A percentile compares a stretch with the other conserved stretches of the same genome.
Evolutionary conservation across 1,139 yeast species (phyloP).

Genomic region (Lizanozyma gosingica): DNA sequence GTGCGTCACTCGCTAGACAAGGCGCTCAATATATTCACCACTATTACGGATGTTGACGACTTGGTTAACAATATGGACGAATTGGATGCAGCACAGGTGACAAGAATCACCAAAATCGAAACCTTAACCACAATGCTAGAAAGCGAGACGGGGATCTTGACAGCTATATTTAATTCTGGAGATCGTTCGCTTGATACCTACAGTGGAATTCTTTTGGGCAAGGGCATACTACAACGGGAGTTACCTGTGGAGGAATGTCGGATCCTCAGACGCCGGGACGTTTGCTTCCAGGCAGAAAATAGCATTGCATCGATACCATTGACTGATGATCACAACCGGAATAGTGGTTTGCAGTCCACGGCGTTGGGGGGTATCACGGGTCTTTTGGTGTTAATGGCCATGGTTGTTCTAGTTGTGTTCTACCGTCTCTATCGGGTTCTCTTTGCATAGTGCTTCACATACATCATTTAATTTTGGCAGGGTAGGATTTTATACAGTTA

Average conservation of each 20-base stretch:
- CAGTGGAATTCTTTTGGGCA: slow-evolving; percentile 31
- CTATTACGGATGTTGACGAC: background rate
- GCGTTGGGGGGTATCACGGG: background rate
- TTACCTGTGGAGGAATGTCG: slow-evolving; percentile 24
- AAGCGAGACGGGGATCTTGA: background rate
- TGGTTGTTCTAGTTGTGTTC: background rate
- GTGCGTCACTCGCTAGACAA: background rate
- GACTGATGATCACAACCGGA: slow-evolving; percentile 18
- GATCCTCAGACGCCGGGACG: slow-evolving; percentile 27
- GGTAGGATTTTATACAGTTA: too few species aligned
- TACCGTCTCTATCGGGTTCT: background rate
- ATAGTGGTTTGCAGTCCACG: background rate
- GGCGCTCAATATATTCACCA: background rate
- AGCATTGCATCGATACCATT: slow-evolving; percentile 37
- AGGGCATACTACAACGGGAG: slow-evolving; percentile 32
- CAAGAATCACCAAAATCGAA: background rate
- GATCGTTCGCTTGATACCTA: slow-evolving; percentile 9
- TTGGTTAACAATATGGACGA: background rate
- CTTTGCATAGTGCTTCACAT: background rate
- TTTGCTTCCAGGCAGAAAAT: slow-evolving; percentile 37
- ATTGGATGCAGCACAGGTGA: background rate
- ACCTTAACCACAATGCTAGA: background rate
- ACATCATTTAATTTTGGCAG: too few species aligned
- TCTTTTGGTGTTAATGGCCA: background rate
- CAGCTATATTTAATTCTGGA: background rate